Conservation (phyloP, 2,329 filamentous ascomycete genomes). For the Ceratocystis smalleyi region DNA sequence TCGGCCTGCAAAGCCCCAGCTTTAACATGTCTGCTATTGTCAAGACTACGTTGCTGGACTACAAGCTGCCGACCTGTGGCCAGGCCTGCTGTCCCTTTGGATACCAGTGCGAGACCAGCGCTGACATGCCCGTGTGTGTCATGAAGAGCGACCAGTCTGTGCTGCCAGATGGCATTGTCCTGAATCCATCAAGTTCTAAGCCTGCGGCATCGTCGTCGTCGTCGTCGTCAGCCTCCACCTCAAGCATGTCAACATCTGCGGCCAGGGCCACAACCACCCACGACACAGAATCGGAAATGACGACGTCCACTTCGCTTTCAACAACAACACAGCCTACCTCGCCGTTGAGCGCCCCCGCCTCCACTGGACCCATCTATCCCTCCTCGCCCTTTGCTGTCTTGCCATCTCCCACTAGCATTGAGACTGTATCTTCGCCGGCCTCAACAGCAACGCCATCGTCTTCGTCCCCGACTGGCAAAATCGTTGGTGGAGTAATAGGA, state of each 20-base stretch:
- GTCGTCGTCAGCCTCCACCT: slow-evolving; percentile 13
- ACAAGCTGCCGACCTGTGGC: slow-evolving; percentile 42
- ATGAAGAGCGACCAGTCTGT: slow-evolving; percentile 35
- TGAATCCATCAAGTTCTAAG: slow-evolving; percentile 17
- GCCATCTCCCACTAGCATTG: background rate
- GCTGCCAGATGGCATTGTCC: slow-evolving; percentile 23
- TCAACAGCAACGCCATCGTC: background rate
- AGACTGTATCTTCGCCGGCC: background rate
- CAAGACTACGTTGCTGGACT: slow-evolving; percentile 48
- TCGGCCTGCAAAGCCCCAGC: slow-evolving; percentile 43
- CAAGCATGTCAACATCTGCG: slow-evolving; percentile 19
- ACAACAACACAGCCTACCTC: background rate
- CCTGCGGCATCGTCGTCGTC: slow-evolving; percentile 15
- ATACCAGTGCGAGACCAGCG: slow-evolving; percentile 39
- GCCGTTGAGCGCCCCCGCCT: slow-evolving; percentile 15
- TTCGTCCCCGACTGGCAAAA: slow-evolving; percentile 25
- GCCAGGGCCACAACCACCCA: slow-evolving; percentile 16
- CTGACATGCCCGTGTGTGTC: slow-evolving; percentile 29
- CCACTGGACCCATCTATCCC: background rate
- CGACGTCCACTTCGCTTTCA: slow-evolving; percentile 14
- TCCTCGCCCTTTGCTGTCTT: background rate
- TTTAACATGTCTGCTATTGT: slow-evolving; percentile 41
- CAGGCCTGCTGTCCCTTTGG: slow-evolving; percentile 55
- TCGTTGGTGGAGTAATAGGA: slow-evolving; percentile 35
- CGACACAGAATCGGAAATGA: slow-evolving; percentile 20